Conservation (phyloP, 1,139 yeast species). For the Taphrina communis region DNA sequence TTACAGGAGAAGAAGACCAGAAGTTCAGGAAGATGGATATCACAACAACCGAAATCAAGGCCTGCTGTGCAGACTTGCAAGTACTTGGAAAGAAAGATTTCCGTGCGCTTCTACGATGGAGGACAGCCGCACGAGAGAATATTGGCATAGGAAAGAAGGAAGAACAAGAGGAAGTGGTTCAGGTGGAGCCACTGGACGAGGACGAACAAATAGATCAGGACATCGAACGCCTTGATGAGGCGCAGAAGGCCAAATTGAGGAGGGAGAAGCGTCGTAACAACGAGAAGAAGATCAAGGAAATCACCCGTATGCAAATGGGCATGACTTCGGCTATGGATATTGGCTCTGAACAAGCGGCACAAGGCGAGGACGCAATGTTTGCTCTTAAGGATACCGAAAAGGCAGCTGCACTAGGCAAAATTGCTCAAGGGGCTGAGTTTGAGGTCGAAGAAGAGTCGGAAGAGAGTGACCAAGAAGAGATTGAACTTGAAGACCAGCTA, state of each 20-base stretch:
- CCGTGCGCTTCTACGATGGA: constrained; percentile 80
- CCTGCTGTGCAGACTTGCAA: constrained; percentile 86
- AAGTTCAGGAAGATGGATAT: constrained; percentile 71
- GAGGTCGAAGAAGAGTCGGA: constrained; percentile 55
- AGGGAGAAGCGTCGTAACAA: constrained; percentile 82
- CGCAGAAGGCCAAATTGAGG: constrained; percentile 69
- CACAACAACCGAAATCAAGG: constrained; percentile 76
- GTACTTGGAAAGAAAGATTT: constrained; percentile 94
- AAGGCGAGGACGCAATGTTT: constrained; percentile 81
- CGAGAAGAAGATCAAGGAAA: constrained; percentile 85
- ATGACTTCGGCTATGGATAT: constrained; percentile 92
- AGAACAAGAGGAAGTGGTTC: constrained; percentile 56
- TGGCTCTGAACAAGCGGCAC: constrained; percentile 89
- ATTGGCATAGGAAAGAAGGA: constrained; percentile 71
- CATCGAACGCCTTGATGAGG: constrained; percentile 71
- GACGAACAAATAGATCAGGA: constrained; percentile 91
- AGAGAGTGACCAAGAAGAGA: constrained; percentile 73
- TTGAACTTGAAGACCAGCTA: constrained; percentile 50
- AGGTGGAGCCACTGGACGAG: constrained; percentile 76
- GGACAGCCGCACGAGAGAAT: constrained; percentile 80
- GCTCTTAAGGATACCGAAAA: constrained; percentile 81
- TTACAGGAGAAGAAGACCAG: constrained; percentile 53
- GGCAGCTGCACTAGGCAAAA: constrained; percentile 75
- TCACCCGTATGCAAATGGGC: constrained; percentile 91
- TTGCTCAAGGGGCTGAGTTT: constrained; percentile 83